phyloP scores from a whole-genome alignment of 2,329 filamentous ascomycete species.

The Fusarium drepaniforme region DNA sequence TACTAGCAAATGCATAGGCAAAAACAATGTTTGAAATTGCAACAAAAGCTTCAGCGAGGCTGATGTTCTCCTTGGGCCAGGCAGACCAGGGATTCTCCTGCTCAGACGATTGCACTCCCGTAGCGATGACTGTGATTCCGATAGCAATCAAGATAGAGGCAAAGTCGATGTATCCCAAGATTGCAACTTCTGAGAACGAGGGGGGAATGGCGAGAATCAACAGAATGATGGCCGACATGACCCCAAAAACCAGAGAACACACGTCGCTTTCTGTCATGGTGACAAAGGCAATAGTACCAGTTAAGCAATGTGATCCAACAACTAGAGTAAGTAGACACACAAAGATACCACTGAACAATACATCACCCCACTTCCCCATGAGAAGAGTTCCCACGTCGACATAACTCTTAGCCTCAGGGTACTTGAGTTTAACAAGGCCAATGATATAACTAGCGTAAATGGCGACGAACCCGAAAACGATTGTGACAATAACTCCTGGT shows the following conservation, averaged over 20 bases:
- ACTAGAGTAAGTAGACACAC: not conserved
- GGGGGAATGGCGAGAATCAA: constrained; percentile 54
- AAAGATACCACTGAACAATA: not conserved
- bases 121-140: constrained; percentile 48
- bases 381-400: not conserved
- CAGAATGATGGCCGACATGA: constrained; percentile 53
- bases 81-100: constrained; percentile 6
- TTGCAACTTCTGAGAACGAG: constrained; percentile 53
- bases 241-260: constrained; percentile 45
- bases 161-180: constrained; percentile 56
- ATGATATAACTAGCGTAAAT: not conserved
- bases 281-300: not conserved
- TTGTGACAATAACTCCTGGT: not conserved
- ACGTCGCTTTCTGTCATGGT: not conserved
- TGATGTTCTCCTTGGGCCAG: constrained; percentile 6
- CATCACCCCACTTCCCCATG: not conserved
- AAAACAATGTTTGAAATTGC: constrained; percentile 11
- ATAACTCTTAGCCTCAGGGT: not conserved
- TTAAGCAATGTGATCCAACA: not conserved
- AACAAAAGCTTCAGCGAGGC: not conserved
- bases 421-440: not conserved
- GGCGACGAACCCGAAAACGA: not conserved
- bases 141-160: constrained; percentile 66
- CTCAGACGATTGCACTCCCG: not conserved
- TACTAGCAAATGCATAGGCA: constrained; percentile 10